Base-by-base conservation (phyloP, 192 early-diverging fungal genomes). In the Podila epigama region DNA sequence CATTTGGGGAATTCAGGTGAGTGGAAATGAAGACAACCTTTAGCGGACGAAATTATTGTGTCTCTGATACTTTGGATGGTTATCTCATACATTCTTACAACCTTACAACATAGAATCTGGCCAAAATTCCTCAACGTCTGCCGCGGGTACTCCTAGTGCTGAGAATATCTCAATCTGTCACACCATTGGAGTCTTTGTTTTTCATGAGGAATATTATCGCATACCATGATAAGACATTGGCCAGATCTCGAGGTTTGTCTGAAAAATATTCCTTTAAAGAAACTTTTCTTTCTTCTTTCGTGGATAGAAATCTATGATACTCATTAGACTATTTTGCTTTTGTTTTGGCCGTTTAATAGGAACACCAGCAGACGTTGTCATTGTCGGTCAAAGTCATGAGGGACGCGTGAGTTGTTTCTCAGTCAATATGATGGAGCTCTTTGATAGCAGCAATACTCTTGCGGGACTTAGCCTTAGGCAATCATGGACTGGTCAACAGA, bases 1-100 rank as follows among this genome's bases (percentile, higher is more conserved):
- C 16, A 85, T 94, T 27, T 95, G 93, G 93, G 93, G 92, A 9
- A 75, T 95, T 28, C 88, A 93, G 80, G 92, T 92, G 82, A n/a
- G n/a, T n/a, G n/a, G n/a, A n/a, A n/a, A n/a, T n/a, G n/a, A n/a
- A n/a, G n/a, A n/a, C n/a, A n/a, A n/a, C n/a, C n/a, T n/a, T n/a
- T n/a, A n/a, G n/a, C n/a, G n/a, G n/a, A n/a, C n/a, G n/a, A n/a
- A n/a, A n/a, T n/a, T n/a, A n/a, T n/a, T n/a, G n/a, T n/a, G n/a
- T n/a, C n/a, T n/a, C n/a, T n/a, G n/a, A n/a, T n/a, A n/a, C n/a
- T n/a, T n/a, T n/a, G n/a, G n/a, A n/a, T n/a, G n/a, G 4, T 32
- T 56, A 56, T 11, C 54, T 25, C 5, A 8, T 4, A 20, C 53
- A 44, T n/a, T 33, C n/a, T n/a, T n/a, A n/a, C n/a, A n/a, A n/a